A percentile compares a stretch with the other conserved stretches of the same genome.
Conservation (phyloP, 176 grass and related monocot species). For the Bonia amplexicaulis region DNA sequence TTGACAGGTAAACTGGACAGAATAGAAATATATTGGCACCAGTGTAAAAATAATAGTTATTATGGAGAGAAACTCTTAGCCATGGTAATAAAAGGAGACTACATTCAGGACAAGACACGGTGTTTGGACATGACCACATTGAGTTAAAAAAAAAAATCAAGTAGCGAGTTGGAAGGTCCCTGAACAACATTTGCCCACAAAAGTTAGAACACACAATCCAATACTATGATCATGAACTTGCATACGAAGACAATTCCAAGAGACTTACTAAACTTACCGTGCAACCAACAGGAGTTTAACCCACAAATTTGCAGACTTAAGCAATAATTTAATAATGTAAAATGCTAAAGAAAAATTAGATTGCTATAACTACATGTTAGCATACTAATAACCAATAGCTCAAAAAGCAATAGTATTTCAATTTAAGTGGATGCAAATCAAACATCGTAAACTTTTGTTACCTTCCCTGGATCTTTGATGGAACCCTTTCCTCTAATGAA, state of each 20-base stretch:
- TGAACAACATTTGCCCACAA: neutral
- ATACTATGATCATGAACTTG: neutral
- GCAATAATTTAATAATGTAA: neutral
- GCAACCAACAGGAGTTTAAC: neutral
- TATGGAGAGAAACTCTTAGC: neutral
- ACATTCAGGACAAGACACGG: neutral
- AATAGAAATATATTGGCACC: neutral
- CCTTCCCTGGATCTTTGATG: slow-evolving; percentile 96
- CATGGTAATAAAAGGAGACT: neutral
- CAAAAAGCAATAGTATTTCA: neutral
- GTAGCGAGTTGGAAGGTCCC: neutral
- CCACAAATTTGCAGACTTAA: neutral
- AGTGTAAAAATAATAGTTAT: neutral
- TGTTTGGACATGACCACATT: neutral
- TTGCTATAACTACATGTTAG: neutral
- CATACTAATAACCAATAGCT: neutral
- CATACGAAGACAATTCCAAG: neutral
- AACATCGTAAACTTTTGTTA: slow-evolving; percentile 40
- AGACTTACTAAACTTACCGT: neutral
- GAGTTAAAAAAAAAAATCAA: neutral
- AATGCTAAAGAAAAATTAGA: neutral
- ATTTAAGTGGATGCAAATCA: neutral
- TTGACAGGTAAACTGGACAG: neutral
- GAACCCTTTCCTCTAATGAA: slow-evolving; percentile 97
- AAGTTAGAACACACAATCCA: neutral